A percentile compares a stretch with the other conserved stretches of the same genome.
These are phyloP conservation scores for Amanita rubescens DNA, from an alignment of 768 basidiomycete genomes.

Conservation along the genomic window DNA sequence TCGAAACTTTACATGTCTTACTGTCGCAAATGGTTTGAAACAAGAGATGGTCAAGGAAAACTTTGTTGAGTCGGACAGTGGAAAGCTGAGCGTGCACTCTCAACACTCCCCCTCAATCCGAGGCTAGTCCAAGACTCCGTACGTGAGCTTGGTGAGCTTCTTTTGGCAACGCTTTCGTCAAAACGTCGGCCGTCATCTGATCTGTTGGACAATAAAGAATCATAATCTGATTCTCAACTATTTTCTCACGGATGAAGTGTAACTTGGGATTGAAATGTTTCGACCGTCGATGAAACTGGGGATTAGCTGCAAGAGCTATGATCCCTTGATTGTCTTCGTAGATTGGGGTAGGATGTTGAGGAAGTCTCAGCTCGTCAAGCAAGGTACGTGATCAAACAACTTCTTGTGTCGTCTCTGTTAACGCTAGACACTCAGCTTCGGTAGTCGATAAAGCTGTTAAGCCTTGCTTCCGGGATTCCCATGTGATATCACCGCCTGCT, in stretches of 20 bases:
- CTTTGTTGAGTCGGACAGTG: too few relatives aligned
- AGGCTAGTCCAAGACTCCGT: slow-evolving; percentile 9
- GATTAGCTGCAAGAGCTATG: slow-evolving; percentile 17
- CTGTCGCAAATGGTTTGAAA: too few relatives aligned
- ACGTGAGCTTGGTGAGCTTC: slow-evolving; percentile 9
- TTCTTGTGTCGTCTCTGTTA: slow-evolving; percentile 17
- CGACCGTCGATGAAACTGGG: slow-evolving; percentile 18
- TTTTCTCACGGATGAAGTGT: slow-evolving; percentile 25
- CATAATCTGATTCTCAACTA: slow-evolving; percentile 15
- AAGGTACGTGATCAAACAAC: slow-evolving; percentile 20
- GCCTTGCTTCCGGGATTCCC: slow-evolving; percentile 9
- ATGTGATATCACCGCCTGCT: slow-evolving; percentile 16
- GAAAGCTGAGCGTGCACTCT: not conserved
- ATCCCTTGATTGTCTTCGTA: slow-evolving; percentile 15
- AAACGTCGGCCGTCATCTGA: slow-evolving; percentile 27
- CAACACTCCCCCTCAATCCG: slow-evolving; percentile 17
- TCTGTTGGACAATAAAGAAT: slow-evolving; percentile 19
- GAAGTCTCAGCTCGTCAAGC: slow-evolving; percentile 10
- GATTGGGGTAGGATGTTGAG: not conserved
- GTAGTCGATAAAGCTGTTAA: slow-evolving; percentile 23
- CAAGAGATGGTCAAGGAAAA: too few relatives aligned
- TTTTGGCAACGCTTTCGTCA: slow-evolving; percentile 27
- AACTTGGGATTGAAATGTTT: slow-evolving; percentile 28
- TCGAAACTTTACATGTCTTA: too few relatives aligned
- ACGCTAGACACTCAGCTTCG: slow-evolving; percentile 34